Conservation (phyloP, 1,284 basidiomycete species). For the Papiliotrema laurentii region DNA sequence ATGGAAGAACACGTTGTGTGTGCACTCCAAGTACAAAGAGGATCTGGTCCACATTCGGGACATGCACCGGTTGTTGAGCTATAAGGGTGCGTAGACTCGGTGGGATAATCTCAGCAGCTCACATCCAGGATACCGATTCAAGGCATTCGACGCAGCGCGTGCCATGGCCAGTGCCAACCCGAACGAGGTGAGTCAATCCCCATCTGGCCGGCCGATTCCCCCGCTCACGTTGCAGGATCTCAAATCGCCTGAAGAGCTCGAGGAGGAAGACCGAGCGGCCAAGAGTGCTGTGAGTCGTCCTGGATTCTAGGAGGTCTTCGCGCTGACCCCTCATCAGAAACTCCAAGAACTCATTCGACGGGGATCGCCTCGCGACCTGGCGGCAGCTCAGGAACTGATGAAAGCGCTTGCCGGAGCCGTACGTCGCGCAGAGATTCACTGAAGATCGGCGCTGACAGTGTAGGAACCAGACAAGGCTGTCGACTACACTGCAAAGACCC, state of each 20-base stretch:
- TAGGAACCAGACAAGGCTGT: slow-evolving; percentile 86
- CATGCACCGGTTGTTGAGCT: slow-evolving; percentile 91
- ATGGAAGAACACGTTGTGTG: slow-evolving; percentile 94
- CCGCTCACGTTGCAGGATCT: slow-evolving; percentile 60
- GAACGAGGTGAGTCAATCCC: slow-evolving; percentile 51
- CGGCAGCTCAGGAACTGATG: slow-evolving; percentile 96
- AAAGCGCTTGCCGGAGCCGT: slow-evolving; percentile 86
- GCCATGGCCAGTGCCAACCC: slow-evolving; percentile 51
- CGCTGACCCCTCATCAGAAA: slow-evolving; percentile 57
- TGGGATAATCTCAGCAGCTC: not conserved
- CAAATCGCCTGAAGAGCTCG: slow-evolving; percentile 93
- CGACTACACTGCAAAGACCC: slow-evolving; percentile 84
- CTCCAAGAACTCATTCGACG: slow-evolving; percentile 95
- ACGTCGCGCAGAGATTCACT: slow-evolving; percentile 14
- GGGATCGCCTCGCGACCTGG: slow-evolving; percentile 91
- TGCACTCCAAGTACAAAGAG: slow-evolving; percentile 87
- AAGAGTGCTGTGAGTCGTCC: slow-evolving; percentile 65
- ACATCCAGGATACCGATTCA: slow-evolving; percentile 72
- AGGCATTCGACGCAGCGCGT: slow-evolving; percentile 57
- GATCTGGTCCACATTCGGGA: slow-evolving; percentile 96
- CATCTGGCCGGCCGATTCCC: not conserved
- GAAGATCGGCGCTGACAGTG: not conserved
- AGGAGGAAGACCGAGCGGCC: slow-evolving; percentile 89
- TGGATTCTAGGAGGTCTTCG: not conserved
- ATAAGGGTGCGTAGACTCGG: slow-evolving; percentile 62